Evolutionary conservation across 805 yeast species (phyloP).

Genomic region (Groenewaldozyma salmanticensis): DNA sequence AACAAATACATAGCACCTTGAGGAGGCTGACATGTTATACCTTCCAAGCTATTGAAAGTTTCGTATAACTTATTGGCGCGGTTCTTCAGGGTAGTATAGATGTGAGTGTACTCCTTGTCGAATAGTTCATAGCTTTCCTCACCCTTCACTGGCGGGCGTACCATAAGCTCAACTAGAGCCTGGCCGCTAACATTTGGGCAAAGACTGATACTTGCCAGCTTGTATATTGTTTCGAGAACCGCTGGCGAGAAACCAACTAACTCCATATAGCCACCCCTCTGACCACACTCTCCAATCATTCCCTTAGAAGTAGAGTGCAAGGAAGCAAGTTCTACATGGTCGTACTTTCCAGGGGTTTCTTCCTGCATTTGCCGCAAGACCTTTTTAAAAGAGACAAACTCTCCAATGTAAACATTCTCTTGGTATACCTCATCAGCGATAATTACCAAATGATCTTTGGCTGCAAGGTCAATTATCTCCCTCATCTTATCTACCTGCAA

Average conservation of each 20-base stretch:
- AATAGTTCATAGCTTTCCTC: constrained; percentile 65
- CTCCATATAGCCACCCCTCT: constrained; percentile 98
- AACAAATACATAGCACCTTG: constrained; percentile 97
- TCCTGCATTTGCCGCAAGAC: constrained; percentile 57
- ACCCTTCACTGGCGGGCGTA: constrained; percentile 77
- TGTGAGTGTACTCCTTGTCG: constrained; percentile 47
- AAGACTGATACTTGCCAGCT: constrained; percentile 80
- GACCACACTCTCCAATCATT: constrained; percentile 97
- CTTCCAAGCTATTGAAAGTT: constrained; percentile 70
- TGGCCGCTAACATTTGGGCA: constrained; percentile 97
- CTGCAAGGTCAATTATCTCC: constrained; percentile 68
- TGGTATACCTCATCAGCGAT: constrained; percentile 98
- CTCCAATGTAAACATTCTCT: constrained; percentile 75
- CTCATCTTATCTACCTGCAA: constrained; percentile 55
- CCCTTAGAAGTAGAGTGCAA: constrained; percentile 98
- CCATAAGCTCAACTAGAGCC: constrained; percentile 86
- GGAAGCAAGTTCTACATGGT: constrained; percentile 79
- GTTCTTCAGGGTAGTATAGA: constrained; percentile 49
- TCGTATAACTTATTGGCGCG: constrained; percentile 58
- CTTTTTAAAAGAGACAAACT: constrained; percentile 77
- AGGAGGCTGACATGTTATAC: constrained; percentile 79
- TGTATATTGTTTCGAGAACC: constrained; percentile 61
- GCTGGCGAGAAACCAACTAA: constrained; percentile 68
- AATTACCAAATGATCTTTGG: constrained; percentile 71
- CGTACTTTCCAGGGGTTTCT: constrained; percentile 45